Conservation (phyloP, 164 flowering plant genomes). For the Macadamia integrifolia region DNA sequence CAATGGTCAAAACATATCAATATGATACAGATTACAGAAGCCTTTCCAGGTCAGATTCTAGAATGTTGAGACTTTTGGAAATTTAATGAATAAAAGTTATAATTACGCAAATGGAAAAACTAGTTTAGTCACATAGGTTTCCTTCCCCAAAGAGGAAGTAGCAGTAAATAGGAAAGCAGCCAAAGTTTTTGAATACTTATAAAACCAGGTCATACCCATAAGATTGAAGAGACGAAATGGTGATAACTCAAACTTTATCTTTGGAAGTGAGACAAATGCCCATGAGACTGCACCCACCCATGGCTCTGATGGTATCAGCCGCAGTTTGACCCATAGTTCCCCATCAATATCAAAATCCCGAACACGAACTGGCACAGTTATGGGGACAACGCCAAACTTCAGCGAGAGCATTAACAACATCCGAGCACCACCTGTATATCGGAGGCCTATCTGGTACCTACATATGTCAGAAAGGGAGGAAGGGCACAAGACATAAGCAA, state of each 20-base stretch:
- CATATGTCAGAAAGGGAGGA: constrained; percentile 6
- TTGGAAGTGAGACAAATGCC: constrained; percentile 98
- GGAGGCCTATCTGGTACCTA: constrained; percentile 92
- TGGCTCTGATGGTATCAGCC: constrained; percentile 88
- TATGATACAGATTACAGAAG: no score
- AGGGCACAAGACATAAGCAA: background rate
- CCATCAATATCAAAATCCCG: constrained; percentile 97
- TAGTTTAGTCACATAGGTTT: no score
- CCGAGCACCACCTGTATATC: constrained; percentile 95
- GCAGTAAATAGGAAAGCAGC: no score
- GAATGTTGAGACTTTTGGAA: no score
- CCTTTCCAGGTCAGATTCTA: no score
- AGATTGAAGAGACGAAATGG: constrained; percentile 94
- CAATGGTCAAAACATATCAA: no score
- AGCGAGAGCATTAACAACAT: constrained; percentile 77
- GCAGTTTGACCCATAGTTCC: constrained; percentile 94
- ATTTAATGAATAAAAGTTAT: no score
- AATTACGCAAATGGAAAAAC: no score
- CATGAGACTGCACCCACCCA: constrained; percentile 92
- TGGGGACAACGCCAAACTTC: constrained; percentile 74
- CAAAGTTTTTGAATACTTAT: no score
- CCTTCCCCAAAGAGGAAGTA: no score
- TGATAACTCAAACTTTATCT: constrained; percentile 78
- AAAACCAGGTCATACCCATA: constrained; percentile 59
- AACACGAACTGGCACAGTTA: constrained; percentile 78